phyloP scores from a whole-genome alignment of 306 rosid genomes.

The Acacia confusa region DNA sequence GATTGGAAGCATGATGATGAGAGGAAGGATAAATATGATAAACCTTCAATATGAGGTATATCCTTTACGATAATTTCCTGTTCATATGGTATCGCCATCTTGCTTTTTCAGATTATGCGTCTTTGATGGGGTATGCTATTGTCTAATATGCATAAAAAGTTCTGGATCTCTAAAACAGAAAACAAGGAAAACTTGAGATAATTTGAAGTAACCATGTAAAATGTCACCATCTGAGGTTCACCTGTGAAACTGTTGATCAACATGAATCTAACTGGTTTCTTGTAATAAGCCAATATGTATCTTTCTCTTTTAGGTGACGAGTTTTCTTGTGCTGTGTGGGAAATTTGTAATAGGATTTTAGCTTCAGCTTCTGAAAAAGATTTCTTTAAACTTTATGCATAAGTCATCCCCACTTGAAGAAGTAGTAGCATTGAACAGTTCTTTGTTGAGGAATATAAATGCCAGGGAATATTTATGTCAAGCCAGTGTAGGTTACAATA shows the following conservation, averaged over 20 bases:
- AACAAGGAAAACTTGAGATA: neutral
- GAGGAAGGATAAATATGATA: conserved; percentile 73
- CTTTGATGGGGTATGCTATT: neutral
- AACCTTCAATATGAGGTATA: conserved; percentile 76
- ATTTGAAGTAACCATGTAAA: conserved; percentile 4
- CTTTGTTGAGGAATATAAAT: neutral
- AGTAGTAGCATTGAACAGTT: neutral
- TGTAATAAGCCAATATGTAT: neutral
- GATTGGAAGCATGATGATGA: conserved; percentile 82
- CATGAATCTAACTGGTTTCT: neutral
- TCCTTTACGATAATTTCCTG: neutral
- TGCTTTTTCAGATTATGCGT: neutral
- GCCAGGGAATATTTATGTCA: neutral
- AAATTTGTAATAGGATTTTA: neutral
- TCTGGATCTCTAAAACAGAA: neutral
- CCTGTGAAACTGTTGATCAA: neutral
- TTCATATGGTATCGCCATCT: neutral
- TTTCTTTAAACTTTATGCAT: too few species aligned
- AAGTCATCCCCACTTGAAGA: too few species aligned
- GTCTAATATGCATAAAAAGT: neutral
- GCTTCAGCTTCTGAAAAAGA: neutral
- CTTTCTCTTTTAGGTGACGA: neutral
- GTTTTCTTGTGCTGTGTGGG: neutral
- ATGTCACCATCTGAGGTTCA: neutral
- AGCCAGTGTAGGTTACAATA: neutral